Conservation (phyloP, 495 filamentous ascomycete genomes). For the Letharia columbiana region DNA sequence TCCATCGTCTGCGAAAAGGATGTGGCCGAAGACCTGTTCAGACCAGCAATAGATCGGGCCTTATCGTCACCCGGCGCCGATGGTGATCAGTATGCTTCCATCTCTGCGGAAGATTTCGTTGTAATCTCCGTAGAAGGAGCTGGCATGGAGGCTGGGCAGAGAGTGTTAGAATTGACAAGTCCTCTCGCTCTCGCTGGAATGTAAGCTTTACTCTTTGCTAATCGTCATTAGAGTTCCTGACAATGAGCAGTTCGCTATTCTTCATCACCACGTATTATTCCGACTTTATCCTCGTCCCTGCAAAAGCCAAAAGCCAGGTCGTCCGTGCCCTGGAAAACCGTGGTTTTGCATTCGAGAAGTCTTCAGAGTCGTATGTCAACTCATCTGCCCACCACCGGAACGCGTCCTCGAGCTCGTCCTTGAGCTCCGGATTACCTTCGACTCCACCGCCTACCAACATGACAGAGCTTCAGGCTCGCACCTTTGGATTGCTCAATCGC, state of each 20-base stretch:
- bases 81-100: slow-evolving; percentile 30
- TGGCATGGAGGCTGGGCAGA: slow-evolving; percentile 85
- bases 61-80: slow-evolving; percentile 30
- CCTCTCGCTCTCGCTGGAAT: slow-evolving; percentile 88
- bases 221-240: slow-evolving; percentile 8
- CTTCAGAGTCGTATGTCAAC: slow-evolving; percentile 60
- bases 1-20: slow-evolving; percentile 77
- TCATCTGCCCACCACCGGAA: slow-evolving; percentile 39
- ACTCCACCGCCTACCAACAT: slow-evolving; percentile 72
- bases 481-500: slow-evolving; percentile 67
- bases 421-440: slow-evolving; percentile 43
- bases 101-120: slow-evolving; percentile 76
- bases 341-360: slow-evolving; percentile 76
- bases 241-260: slow-evolving; percentile 64
- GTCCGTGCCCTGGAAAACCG: slow-evolving; percentile 65
- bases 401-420: slow-evolving; percentile 39
- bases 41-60: slow-evolving; percentile 52
- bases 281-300: slow-evolving; percentile 90
- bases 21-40: slow-evolving; percentile 64
- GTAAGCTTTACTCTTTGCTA: slow-evolving; percentile 37
- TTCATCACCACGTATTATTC: slow-evolving; percentile 98
- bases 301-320: slow-evolving; percentile 60
- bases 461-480: slow-evolving; percentile 69
- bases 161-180: slow-evolving; percentile 84
- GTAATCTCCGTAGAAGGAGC: slow-evolving; percentile 82